These are phyloP conservation scores for Exophiala bonariae DNA, from an alignment of 2,329 filamentous ascomycete species.

Conservation along the genomic window DNA sequence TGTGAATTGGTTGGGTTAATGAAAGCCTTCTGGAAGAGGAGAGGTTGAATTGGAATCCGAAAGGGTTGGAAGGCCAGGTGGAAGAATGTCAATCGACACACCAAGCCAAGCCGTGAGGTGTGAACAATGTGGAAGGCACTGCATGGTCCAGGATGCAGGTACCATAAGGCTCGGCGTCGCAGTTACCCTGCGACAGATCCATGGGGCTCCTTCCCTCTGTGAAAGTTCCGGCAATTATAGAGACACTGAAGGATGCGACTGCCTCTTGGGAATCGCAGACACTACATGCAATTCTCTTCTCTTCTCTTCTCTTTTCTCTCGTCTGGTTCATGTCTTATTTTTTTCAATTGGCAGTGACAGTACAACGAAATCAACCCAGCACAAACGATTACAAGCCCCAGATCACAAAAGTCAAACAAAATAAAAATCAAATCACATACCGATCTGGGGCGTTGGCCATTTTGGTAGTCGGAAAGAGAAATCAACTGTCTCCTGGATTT, in stretches of 20 bases:
- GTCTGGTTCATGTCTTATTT: not conserved
- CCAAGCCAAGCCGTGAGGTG: no score
- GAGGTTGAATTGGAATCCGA: not conserved
- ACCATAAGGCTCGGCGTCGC: no score
- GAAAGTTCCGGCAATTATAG: slow-evolving; percentile 3
- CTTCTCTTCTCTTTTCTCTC: slow-evolving; percentile 6
- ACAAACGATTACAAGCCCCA: no score
- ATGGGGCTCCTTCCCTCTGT: no score
- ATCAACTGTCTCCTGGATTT: not conserved
- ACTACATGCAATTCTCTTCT: not conserved
- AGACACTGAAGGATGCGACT: not conserved
- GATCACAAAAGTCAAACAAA: not conserved
- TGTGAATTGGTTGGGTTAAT: no score
- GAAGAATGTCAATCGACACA: no score
- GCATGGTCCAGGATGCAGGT: no score
- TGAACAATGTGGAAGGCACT: no score
- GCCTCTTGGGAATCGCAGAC: no score
- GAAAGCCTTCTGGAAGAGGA: no score
- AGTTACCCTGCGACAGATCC: no score
- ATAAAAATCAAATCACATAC: slow-evolving; percentile 16
- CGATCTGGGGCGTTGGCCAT: slow-evolving; percentile 24
- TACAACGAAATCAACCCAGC: not conserved
- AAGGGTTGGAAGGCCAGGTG: no score
- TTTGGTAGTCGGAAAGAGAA: not conserved
- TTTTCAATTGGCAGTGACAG: not conserved